Conservation (phyloP, 306 rosid genomes). For the Parietaria judaica region DNA sequence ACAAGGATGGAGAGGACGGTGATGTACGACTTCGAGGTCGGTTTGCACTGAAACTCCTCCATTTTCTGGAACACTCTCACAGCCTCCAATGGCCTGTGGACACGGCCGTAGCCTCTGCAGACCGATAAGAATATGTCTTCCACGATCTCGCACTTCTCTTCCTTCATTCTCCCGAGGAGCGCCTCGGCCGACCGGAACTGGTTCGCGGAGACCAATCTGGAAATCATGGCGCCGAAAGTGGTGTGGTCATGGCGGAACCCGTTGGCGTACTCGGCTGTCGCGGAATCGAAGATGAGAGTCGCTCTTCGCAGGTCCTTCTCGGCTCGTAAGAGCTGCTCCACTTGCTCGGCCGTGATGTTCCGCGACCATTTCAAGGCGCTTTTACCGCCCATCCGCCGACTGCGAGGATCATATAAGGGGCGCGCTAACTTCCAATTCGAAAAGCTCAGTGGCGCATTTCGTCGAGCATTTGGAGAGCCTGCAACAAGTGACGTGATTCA, state of each 20-base stretch:
- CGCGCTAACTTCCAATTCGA: background rate
- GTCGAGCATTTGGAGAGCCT: conserved; percentile 12
- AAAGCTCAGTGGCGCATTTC: conserved; percentile 20
- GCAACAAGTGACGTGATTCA: too few relatives aligned
- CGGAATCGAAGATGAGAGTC: conserved; percentile 54
- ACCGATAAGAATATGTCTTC: conserved; percentile 54
- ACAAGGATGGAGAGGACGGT: conserved; percentile 68
- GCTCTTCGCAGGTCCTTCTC: conserved; percentile 64
- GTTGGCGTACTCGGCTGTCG: conserved; percentile 66
- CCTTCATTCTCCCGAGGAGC: conserved; percentile 67
- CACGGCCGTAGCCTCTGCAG: conserved; percentile 69
- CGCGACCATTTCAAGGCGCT: conserved; percentile 66
- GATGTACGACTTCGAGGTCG: conserved; percentile 51
- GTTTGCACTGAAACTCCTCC: conserved; percentile 52
- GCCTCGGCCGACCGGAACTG: conserved; percentile 70
- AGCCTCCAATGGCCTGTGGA: conserved; percentile 70
- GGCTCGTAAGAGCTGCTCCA: conserved; percentile 53
- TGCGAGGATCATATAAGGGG: background rate
- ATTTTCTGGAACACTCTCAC: conserved; percentile 57
- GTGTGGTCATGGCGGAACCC: conserved; percentile 71
- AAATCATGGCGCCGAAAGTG: conserved; percentile 62
- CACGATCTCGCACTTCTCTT: conserved; percentile 49
- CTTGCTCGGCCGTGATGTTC: conserved; percentile 44
- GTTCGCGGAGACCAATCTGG: conserved; percentile 51
- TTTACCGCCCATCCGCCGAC: conserved; percentile 43